A percentile compares a stretch with the other conserved stretches of the same genome.
Conservation (phyloP, 192 early-diverging fungal genomes). For the Backusella psychrophila region DNA sequence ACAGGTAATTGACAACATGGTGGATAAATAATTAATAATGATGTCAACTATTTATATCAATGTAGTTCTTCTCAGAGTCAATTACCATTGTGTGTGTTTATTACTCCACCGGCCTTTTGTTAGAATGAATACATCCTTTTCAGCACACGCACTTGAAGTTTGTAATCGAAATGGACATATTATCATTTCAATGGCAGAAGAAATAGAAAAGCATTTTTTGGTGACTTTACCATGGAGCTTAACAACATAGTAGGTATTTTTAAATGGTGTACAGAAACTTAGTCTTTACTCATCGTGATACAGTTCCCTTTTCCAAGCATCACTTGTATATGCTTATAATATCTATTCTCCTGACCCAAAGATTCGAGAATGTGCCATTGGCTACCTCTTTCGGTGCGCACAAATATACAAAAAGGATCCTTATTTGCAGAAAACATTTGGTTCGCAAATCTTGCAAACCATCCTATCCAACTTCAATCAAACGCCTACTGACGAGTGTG, state of each 20-base stretch:
- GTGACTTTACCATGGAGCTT: slow-evolving; percentile 33
- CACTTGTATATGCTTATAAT: slow-evolving; percentile 30
- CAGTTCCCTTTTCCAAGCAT: slow-evolving; percentile 30
- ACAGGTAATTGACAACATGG: background rate
- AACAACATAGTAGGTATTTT: slow-evolving; percentile 22
- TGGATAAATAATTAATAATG: background rate
- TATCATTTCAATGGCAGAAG: slow-evolving; percentile 22
- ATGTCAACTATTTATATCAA: background rate
- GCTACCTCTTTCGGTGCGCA: slow-evolving; percentile 12
- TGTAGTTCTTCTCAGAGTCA: slow-evolving; percentile 11
- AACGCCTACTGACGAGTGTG: background rate
- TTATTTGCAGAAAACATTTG: background rate
- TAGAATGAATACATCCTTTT: background rate
- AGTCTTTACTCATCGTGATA: background rate
- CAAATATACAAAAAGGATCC: slow-evolving; percentile 9
- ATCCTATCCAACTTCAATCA: background rate
- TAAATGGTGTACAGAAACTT: too few relatives aligned
- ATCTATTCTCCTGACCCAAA: slow-evolving; percentile 12
- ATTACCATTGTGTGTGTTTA: slow-evolving; percentile 22
- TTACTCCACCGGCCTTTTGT: slow-evolving; percentile 35
- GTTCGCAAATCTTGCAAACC: slow-evolving; percentile 6
- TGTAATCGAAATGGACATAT: slow-evolving; percentile 25
- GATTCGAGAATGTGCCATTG: background rate
- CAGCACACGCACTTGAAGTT: slow-evolving; percentile 10
- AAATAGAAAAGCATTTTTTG: slow-evolving; percentile 5